Conservation (phyloP, 1,284 basidiomycete species). For the Moniliophthora roreri region DNA sequence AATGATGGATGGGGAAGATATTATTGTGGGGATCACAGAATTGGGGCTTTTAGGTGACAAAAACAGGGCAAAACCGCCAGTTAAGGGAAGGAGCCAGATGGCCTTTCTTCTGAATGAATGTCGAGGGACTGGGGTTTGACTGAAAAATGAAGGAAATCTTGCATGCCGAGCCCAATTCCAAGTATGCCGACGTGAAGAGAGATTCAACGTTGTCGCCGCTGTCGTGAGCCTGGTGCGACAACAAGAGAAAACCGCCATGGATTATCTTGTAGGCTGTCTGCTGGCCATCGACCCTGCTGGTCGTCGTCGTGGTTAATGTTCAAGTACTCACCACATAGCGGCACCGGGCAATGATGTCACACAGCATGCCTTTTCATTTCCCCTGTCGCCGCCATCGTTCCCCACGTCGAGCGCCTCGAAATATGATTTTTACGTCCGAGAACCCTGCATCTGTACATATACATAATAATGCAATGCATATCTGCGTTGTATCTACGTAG, state of each 20-base stretch:
- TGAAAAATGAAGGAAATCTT: constrained; percentile 25
- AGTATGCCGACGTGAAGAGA: constrained; percentile 9
- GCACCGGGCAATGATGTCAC: background rate
- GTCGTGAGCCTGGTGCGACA: constrained; percentile 1
- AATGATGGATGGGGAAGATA: constrained; percentile 62
- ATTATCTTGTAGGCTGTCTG: too few species aligned
- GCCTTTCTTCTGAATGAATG: constrained; percentile 31
- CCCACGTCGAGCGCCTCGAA: background rate
- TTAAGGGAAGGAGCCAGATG: constrained; percentile 57
- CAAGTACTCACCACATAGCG: background rate
- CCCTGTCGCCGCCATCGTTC: background rate
- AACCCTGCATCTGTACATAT: background rate
- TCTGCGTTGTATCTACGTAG: too few species aligned
- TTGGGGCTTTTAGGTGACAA: constrained; percentile 37
- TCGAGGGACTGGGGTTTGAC: constrained; percentile 22
- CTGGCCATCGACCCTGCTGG: too few species aligned
- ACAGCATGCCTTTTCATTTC: background rate
- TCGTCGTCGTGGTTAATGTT: too few species aligned
- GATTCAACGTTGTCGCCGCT: background rate
- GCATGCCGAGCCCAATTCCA: constrained; percentile 19
- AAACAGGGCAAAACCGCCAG: constrained; percentile 52
- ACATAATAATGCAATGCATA: too few species aligned
- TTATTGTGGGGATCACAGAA: constrained; percentile 43
- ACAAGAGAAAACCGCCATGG: background rate
- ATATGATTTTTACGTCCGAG: background rate